These are phyloP conservation scores for Teratosphaeria pseudoeucalypti DNA, from an alignment of 2,329 filamentous ascomycete species.

Conservation along the genomic window DNA sequence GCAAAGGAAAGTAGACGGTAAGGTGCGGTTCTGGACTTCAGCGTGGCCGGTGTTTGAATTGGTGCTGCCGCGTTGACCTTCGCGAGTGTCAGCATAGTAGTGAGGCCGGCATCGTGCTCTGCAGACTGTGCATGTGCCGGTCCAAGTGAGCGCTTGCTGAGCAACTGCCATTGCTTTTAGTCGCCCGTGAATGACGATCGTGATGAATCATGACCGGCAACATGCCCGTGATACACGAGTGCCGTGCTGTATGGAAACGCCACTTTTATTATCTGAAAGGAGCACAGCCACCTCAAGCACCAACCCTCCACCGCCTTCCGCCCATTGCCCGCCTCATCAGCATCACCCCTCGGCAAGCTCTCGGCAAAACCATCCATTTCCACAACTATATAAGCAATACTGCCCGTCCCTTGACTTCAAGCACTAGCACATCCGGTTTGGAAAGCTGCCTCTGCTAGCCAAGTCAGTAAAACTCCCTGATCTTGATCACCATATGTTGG, in stretches of 20 bases:
- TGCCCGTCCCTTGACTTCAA: background rate
- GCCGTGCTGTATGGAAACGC: too few species aligned
- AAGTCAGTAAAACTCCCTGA: background rate
- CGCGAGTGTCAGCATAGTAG: background rate
- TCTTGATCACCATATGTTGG: background rate
- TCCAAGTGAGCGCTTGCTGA: background rate
- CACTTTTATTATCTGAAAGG: too few species aligned
- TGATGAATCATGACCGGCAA: too few species aligned
- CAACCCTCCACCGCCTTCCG: too few species aligned
- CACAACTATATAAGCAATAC: too few species aligned
- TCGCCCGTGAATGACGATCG: too few species aligned
- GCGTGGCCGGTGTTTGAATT: background rate
- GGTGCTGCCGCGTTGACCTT: background rate
- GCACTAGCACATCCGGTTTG: background rate
- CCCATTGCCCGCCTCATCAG: too few species aligned
- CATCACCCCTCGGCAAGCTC: too few species aligned
- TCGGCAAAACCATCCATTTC: too few species aligned
- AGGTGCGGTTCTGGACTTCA: background rate
- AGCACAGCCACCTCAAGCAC: too few species aligned
- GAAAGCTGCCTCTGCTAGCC: background rate
- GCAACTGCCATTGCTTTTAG: too few species aligned
- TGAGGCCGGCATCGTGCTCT: background rate
- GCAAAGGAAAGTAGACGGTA: background rate
- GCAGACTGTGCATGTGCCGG: background rate
- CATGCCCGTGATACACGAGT: too few species aligned